A percentile compares a stretch with the other conserved stretches of the same genome.
Evolutionary conservation across 1,139 yeast species (phyloP).

Genomic region (Debaryomyces udenii): DNA sequence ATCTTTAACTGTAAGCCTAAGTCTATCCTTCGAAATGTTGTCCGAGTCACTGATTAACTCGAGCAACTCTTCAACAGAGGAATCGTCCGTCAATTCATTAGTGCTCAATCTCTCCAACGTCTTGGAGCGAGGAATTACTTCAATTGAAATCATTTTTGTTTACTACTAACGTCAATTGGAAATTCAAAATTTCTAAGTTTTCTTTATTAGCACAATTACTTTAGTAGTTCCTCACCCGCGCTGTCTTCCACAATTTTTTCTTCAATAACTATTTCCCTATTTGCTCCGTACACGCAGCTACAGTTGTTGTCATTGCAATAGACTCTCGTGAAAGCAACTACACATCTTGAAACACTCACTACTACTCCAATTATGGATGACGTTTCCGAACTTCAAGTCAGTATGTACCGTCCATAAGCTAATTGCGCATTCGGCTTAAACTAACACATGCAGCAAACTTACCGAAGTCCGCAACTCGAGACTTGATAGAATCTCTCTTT

Average conservation of each 20-base stretch:
- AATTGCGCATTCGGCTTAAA: neutral
- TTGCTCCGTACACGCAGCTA: neutral
- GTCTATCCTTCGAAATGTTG: constrained; percentile 41
- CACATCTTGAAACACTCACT: neutral
- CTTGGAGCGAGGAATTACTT: constrained; percentile 55
- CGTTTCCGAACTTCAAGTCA: constrained; percentile 9
- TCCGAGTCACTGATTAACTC: constrained; percentile 47
- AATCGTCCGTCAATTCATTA: constrained; percentile 35
- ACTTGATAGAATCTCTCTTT: constrained; percentile 15
- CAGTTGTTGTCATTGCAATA: neutral
- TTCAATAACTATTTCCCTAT: neutral
- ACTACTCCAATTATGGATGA: constrained; percentile 2
- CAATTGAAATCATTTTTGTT: constrained; percentile 37
- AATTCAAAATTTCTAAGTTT: too few species aligned
- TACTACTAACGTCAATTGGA: too few species aligned
- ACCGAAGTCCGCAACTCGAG: constrained; percentile 12
- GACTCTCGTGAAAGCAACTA: too few species aligned
- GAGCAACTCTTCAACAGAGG: constrained; percentile 36
- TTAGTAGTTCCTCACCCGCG: too few species aligned
- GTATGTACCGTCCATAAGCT: constrained; percentile 8
- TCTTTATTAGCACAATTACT: too few species aligned
- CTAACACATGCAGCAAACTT: constrained; percentile 15
- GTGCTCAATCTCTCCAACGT: constrained; percentile 44
- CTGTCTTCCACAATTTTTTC: neutral
- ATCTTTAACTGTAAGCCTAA: constrained; percentile 40